Percentiles rank a stretch among this genome's conserved stretches.
Evolutionary conservation across 345 rosid genomes (phyloP).

Genomic region (Corchorus olitorius): DNA sequence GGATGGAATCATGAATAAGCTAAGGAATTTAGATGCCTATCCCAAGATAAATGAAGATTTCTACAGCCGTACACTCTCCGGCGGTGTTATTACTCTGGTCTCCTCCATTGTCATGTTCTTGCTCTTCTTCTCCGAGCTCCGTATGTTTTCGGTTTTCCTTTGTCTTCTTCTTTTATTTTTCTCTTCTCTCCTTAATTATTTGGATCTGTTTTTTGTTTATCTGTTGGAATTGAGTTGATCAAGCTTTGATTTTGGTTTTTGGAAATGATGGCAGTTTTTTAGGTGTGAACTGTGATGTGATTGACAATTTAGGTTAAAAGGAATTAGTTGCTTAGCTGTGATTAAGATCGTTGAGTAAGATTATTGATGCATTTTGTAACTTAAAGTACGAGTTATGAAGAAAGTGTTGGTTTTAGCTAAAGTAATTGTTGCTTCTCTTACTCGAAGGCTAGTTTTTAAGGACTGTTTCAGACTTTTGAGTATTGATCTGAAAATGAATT

Average conservation of each 20-base stretch:
- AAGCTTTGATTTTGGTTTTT: not conserved
- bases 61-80: slow-evolving; percentile 92
- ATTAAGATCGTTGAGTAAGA: not conserved
- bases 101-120: slow-evolving; percentile 91
- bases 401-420: not conserved
- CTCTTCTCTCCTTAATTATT: not conserved
- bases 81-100: slow-evolving; percentile 83
- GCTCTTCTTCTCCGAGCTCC: slow-evolving; percentile 96
- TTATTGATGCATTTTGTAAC: slow-evolving; percentile 1
- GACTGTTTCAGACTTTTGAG: not conserved
- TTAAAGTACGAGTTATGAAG: not conserved
- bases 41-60: slow-evolving; percentile 97
- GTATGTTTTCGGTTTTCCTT: slow-evolving; percentile 36
- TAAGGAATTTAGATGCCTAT: slow-evolving; percentile 89
- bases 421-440: not conserved
- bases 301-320: not conserved
- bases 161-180: no score
- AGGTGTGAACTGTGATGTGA: slow-evolving; percentile 3
- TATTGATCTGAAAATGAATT: not conserved
- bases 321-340: not conserved
- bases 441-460: not conserved
- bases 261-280: not conserved
- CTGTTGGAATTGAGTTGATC: not conserved
- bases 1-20: slow-evolving; percentile 73
- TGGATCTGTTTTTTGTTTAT: slow-evolving; percentile 14